phyloP scores from a whole-genome alignment of 2,329 filamentous ascomycete genomes.

The Fusarium caatingaense region DNA sequence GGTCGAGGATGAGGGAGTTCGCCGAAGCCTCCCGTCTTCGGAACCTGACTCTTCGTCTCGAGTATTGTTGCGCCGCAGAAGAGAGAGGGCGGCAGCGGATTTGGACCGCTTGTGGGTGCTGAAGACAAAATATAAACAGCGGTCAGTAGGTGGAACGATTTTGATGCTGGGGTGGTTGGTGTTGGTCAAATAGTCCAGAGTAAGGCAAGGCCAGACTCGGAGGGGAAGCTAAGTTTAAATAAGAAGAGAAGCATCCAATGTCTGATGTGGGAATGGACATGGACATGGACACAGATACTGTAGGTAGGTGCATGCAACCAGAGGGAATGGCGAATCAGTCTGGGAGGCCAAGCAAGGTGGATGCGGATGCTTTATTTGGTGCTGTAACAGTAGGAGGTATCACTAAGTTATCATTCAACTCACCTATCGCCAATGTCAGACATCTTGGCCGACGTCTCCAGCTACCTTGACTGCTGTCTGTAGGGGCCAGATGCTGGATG shows the following conservation, averaged over 20 bases:
- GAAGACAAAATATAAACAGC: constrained; percentile 43
- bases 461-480: neutral
- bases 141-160: constrained; percentile 48
- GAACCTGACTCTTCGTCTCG: constrained; percentile 65
- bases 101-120: constrained; percentile 65
- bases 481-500: constrained; percentile 35
- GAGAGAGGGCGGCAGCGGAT: constrained; percentile 62
- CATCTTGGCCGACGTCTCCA: constrained; percentile 36
- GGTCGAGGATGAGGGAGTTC: constrained; percentile 48
- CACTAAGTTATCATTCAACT: constrained; percentile 18
- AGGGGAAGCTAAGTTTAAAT: constrained; percentile 36
- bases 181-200: constrained; percentile 26
- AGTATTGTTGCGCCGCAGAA: constrained; percentile 65
- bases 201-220: constrained; percentile 1
- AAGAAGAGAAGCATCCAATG: constrained; percentile 23
- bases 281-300: constrained; percentile 20
- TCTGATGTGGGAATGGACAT: constrained; percentile 31
- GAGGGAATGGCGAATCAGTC: constrained; percentile 21
- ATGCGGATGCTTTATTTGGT: neutral
- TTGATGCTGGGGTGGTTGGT: constrained; percentile 33
- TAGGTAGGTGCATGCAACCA: constrained; percentile 12
- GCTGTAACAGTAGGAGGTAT: constrained; percentile 2
- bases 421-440: constrained; percentile 45
- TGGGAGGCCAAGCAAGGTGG: constrained; percentile 6
- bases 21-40: constrained; percentile 60